Evolutionary conservation across 306 rosid genomes (phyloP), one percentile per base, ranked within the genome.

Genomic region (Vigna mungo): DNA sequence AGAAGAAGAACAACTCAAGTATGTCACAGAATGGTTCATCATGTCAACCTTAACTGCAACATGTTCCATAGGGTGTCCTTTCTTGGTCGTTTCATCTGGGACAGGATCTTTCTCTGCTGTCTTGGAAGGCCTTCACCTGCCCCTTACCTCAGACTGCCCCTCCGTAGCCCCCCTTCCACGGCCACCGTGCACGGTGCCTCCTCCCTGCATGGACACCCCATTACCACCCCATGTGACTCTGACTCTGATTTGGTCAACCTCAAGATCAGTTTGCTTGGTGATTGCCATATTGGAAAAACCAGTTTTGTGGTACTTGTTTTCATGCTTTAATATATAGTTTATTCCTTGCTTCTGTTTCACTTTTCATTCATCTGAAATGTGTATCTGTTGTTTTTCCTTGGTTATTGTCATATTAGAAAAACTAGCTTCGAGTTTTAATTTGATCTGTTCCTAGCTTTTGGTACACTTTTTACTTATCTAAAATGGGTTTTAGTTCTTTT

Each of bases 191-290:
- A 75, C 0, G 53, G 68, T 0, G 89, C 87, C 12, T 0, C 72
- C 14, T 34, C 51, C 72, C 6, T 71, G 30, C 47, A 75, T 54
- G 89, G 82, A 10, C 48, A 34, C 25, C 68, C 72, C 43, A 27
- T 14, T 46, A 34, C 80, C 21, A 36, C 49, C 48, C 32, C 70
- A 14, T 49, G 5, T 53, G 93, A 87, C 10, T 13, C 90, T 3
- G 98, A 92, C 86, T 86, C 91, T 7, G 97, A 95, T 82, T 89
- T 89, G 88, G 97, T 95, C 44, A 80, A 47, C 78, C 80, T 95
- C 76, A 95, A 95, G 88, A 87, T 95, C 80, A 92, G 96, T 46
- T 81, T 95, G 80, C 78, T 95, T 90, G 98, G 98, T 17, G 98
- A 95, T 85, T 88, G 91, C 82, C 88, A 88, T 87, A 92, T 89